Conservation (phyloP, 305 asterid genomes). For the Andrographis paniculata region DNA sequence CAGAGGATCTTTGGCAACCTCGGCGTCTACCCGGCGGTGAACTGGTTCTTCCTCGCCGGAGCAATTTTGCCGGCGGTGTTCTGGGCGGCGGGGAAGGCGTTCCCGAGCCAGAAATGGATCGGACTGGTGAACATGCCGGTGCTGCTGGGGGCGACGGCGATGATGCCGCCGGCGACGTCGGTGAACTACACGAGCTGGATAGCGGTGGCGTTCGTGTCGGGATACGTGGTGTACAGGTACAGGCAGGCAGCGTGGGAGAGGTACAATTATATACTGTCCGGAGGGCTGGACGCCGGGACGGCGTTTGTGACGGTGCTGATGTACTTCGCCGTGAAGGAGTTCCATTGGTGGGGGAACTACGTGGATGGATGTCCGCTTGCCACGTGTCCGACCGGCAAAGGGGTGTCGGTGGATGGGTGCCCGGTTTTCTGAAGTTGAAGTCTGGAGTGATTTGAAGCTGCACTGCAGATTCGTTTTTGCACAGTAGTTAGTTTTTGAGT, state of each 20-base stretch:
- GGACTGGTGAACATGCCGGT: constrained; percentile 40
- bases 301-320: constrained; percentile 37
- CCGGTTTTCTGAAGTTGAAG: constrained; percentile 20
- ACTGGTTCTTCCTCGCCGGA: constrained; percentile 62
- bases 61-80: constrained; percentile 38
- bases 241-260: constrained; percentile 37
- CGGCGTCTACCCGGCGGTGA: constrained; percentile 33
- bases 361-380: constrained; percentile 16
- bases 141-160: constrained; percentile 30
- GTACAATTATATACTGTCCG: constrained; percentile 42
- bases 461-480: too few relatives aligned
- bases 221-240: constrained; percentile 26
- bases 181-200: constrained; percentile 55
- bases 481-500: too few relatives aligned
- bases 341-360: not conserved
- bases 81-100: constrained; percentile 28
- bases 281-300: constrained; percentile 50
- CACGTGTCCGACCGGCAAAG: constrained; percentile 39
- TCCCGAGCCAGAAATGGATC: constrained; percentile 43
- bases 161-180: constrained; percentile 50
- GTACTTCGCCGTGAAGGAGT: constrained; percentile 7
- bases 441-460: too few relatives aligned
- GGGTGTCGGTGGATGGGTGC: constrained; percentile 34
- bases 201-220: constrained; percentile 25
- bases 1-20: constrained; percentile 43